These are phyloP conservation scores for Echium plantagineum DNA, from an alignment of 257 asterid species.

Conservation along the genomic window DNA sequence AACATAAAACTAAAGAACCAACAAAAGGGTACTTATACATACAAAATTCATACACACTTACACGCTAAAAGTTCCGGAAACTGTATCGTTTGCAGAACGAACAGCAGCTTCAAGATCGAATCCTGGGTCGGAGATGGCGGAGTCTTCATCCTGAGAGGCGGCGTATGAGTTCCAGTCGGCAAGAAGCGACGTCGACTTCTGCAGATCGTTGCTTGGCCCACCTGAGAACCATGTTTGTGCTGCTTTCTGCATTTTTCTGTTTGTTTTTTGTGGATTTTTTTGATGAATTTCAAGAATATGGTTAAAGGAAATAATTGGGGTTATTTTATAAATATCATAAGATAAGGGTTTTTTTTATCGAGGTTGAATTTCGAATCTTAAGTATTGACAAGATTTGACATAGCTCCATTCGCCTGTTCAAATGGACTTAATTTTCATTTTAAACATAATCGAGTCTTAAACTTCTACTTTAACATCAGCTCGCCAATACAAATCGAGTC, in stretches of 20 bases:
- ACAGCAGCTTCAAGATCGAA: conserved; percentile 90
- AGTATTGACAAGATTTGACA: too few relatives aligned
- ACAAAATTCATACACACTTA: conserved; percentile 21
- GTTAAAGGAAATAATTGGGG: neutral
- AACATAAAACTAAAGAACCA: too few relatives aligned
- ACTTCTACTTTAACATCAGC: too few relatives aligned
- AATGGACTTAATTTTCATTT: too few relatives aligned
- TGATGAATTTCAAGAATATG: neutral
- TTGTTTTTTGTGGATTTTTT: neutral
- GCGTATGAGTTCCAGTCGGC: conserved; percentile 94
- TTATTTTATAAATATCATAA: too few relatives aligned
- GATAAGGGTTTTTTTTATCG: too few relatives aligned
- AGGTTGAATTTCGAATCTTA: too few relatives aligned
- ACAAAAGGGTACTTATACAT: neutral
- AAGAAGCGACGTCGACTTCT: conserved; percentile 44
- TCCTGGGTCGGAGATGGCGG: conserved; percentile 29
- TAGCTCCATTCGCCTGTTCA: too few relatives aligned
- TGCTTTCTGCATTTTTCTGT: conserved; percentile 44
- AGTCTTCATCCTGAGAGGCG: conserved; percentile 32
- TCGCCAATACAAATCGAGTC: too few relatives aligned
- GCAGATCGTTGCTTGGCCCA: conserved; percentile 57
- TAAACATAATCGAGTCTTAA: too few relatives aligned
- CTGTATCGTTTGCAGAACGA: conserved; percentile 59
- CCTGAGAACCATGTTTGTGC: conserved; percentile 84
- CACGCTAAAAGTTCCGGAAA: conserved; percentile 68